Evolutionary conservation across 768 basidiomycete genomes (phyloP).

Genomic region (Coprinellus aureogranulatus): DNA sequence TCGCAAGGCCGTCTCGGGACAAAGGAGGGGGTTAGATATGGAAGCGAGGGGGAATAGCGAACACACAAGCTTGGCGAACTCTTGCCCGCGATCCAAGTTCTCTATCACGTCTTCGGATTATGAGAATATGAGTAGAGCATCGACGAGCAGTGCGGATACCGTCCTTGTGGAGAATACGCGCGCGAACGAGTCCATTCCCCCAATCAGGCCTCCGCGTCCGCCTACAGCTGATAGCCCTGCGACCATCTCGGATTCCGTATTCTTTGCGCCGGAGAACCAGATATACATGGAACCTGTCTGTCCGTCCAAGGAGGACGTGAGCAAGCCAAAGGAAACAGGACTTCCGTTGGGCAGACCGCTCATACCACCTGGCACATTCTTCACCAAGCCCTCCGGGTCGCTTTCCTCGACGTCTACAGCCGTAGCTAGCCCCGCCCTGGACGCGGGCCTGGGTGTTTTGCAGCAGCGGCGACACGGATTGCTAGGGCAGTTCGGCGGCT

Average conservation of each 20-base stretch:
- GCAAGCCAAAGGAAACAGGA: too few relatives aligned
- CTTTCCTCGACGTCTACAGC: neutral
- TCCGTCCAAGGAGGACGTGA: too few relatives aligned
- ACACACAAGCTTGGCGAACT: neutral
- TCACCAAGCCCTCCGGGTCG: neutral
- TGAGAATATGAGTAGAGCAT: slow-evolving; percentile 1
- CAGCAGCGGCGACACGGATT: too few relatives aligned
- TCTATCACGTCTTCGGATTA: slow-evolving; percentile 14
- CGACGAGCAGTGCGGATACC: slow-evolving; percentile 5
- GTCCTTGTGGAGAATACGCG: slow-evolving; percentile 3
- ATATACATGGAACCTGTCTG: slow-evolving; percentile 1
- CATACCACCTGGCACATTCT: slow-evolving; percentile 1
- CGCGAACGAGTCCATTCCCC: slow-evolving; percentile 1
- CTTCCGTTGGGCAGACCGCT: neutral
- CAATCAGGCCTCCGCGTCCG: slow-evolving; percentile 13
- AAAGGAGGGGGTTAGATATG: neutral
- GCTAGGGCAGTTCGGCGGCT: too few relatives aligned
- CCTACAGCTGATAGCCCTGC: slow-evolving; percentile 14
- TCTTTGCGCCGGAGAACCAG: slow-evolving; percentile 1
- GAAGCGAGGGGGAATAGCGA: neutral
- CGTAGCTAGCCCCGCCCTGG: neutral
- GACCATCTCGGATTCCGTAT: slow-evolving; percentile 1
- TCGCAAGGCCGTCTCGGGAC: neutral
- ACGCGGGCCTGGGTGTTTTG: too few relatives aligned
- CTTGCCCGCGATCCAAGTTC: slow-evolving; percentile 10